Conservation (phyloP, 2,329 filamentous ascomycete species). For the Elsinoe perseae region DNA sequence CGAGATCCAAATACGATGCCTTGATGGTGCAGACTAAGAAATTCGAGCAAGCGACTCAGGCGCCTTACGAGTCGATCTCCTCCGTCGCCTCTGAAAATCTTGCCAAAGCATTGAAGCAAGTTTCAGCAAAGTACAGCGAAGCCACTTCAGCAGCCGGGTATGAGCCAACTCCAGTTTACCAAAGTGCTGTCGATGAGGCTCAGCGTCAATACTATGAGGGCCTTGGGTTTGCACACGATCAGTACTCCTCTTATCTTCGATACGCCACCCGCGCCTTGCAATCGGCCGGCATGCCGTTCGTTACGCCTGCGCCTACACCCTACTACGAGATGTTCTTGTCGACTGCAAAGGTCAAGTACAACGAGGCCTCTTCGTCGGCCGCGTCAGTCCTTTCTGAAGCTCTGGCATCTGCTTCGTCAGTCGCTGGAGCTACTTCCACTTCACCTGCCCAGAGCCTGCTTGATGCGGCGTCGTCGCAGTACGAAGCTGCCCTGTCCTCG, state of each 20-base stretch:
- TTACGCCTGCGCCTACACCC: constrained; percentile 49
- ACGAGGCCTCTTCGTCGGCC: constrained; percentile 28
- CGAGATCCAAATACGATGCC: constrained; percentile 51
- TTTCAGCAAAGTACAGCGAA: constrained; percentile 62
- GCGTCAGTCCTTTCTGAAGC: constrained; percentile 25
- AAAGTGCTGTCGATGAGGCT: constrained; percentile 51
- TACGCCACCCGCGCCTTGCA: constrained; percentile 64
- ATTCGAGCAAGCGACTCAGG: constrained; percentile 33
- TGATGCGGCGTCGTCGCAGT: constrained; percentile 26
- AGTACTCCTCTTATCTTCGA: constrained; percentile 66
- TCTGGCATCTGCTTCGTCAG: constrained; percentile 22
- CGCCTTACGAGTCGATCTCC: constrained; percentile 49
- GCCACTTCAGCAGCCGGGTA: constrained; percentile 60
- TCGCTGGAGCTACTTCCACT: constrained; percentile 22
- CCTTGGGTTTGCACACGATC: constrained; percentile 67
- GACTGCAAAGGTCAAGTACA: constrained; percentile 45
- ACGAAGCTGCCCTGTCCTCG: constrained; percentile 26
- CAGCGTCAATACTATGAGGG: constrained; percentile 68
- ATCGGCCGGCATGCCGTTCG: constrained; percentile 43
- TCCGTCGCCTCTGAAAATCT: constrained; percentile 64
- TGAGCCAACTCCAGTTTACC: constrained; percentile 50
- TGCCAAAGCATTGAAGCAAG: constrained; percentile 60
- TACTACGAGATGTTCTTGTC: constrained; percentile 64
- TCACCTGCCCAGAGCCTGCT: constrained; percentile 26
- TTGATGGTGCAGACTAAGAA: constrained; percentile 49